These are phyloP conservation scores for Magnolia sinica DNA, from an alignment of 164 flowering plant species.

Conservation along the genomic window DNA sequence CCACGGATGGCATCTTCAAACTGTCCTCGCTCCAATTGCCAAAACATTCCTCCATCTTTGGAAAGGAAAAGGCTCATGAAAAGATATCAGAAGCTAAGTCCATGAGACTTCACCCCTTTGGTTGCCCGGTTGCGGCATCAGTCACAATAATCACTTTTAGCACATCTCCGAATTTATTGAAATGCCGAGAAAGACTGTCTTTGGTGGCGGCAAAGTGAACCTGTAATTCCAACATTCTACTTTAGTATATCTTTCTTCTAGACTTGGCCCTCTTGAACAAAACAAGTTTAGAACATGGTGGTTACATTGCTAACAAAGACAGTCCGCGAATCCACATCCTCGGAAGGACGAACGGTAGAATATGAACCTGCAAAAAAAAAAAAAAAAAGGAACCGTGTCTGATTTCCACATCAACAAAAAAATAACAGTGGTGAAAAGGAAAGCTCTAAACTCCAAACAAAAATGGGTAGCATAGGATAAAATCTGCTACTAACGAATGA, in stretches of 20 bases:
- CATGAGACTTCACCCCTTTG: constrained; percentile 57
- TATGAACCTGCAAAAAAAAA: constrained; percentile 44
- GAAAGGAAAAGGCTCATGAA: background rate
- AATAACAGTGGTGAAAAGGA: background rate
- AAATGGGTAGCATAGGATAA: background rate
- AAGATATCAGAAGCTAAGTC: background rate
- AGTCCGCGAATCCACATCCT: constrained; percentile 84
- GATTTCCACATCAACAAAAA: background rate
- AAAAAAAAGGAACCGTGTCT: background rate
- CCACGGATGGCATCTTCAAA: background rate
- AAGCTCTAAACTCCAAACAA: background rate
- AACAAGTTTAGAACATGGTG: background rate
- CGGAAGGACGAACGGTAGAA: constrained; percentile 49
- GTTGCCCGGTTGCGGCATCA: constrained; percentile 88
- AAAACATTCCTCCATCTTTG: background rate
- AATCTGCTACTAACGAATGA: no score
- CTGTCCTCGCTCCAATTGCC: background rate
- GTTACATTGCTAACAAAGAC: constrained; percentile 85
- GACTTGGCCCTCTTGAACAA: background rate
- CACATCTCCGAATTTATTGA: constrained; percentile 91
- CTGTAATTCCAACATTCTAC: constrained; percentile 30
- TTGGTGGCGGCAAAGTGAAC: constrained; percentile 98
- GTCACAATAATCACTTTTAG: constrained; percentile 73
- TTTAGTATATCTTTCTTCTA: background rate
- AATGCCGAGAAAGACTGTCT: constrained; percentile 86